phyloP scores from a whole-genome alignment of 495 filamentous ascomycete genomes.

The Daldinia vernicosa region DNA sequence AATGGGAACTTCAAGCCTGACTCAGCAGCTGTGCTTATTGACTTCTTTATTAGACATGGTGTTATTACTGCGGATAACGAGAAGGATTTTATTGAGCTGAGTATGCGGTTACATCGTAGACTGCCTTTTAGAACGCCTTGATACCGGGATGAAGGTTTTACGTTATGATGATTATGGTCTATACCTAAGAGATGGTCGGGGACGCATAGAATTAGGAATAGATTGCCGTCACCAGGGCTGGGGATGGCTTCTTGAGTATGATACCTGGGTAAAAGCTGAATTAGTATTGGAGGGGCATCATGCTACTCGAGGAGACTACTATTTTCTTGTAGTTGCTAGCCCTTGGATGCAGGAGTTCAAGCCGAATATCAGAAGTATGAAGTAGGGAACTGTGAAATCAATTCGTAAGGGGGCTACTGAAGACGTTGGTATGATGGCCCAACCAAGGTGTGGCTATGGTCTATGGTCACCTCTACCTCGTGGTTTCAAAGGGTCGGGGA shows the following conservation, averaged over 20 bases:
- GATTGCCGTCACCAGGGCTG: too few relatives aligned
- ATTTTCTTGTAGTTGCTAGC: background rate
- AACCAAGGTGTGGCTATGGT: too few relatives aligned
- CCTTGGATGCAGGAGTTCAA: background rate
- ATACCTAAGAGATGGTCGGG: background rate
- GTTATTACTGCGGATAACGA: conserved; percentile 62
- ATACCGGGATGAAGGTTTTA: background rate
- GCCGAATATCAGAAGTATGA: background rate
- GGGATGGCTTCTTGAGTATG: background rate
- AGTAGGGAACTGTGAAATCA: background rate
- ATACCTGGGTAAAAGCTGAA: background rate
- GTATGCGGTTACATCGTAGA: conserved; percentile 55
- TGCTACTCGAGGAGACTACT: too few relatives aligned
- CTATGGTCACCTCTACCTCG: too few relatives aligned
- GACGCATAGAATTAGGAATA: background rate
- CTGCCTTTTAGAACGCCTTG: conserved; percentile 54
- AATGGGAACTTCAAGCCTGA: conserved; percentile 64
- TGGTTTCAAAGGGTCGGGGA: too few relatives aligned
- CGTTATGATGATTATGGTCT: background rate
- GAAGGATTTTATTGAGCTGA: conserved; percentile 59
- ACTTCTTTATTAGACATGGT: conserved; percentile 66
- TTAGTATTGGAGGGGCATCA: background rate
- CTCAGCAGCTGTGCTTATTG: conserved; percentile 59
- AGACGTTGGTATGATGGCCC: too few relatives aligned
- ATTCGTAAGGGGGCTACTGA: too few relatives aligned